Conservation (phyloP, 2,329 filamentous ascomycete species). For the Polychaeton citri region DNA sequence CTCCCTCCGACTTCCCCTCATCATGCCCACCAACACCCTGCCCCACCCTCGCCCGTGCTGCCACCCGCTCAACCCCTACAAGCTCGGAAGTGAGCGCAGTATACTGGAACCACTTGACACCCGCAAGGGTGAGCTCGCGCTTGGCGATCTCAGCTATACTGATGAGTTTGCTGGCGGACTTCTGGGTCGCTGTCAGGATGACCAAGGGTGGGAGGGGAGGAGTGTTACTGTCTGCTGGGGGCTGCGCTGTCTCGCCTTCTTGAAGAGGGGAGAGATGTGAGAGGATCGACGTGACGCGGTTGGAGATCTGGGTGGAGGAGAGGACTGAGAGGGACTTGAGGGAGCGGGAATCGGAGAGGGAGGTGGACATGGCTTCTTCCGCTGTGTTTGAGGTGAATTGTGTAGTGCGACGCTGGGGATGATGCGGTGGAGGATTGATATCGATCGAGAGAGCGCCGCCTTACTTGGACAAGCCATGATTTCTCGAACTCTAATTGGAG, state of each 20-base stretch:
- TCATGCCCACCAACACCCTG: conserved; percentile 2
- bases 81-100: conserved; percentile 13
- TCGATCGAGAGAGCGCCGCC: too few relatives aligned
- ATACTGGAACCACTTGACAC: conserved; percentile 32
- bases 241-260: not conserved
- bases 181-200: conserved; percentile 25
- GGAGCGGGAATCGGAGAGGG: conserved; percentile 8
- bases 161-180: conserved; percentile 48
- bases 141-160: conserved; percentile 51
- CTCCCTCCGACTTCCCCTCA: conserved; percentile 10
- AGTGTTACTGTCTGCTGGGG: conserved; percentile 1
- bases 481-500: too few relatives aligned
- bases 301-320: conserved; percentile 18
- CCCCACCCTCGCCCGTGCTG: conserved; percentile 1
- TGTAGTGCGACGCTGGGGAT: too few relatives aligned
- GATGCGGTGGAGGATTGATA: too few relatives aligned
- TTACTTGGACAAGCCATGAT: too few relatives aligned
- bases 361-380: not conserved
- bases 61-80: conserved; percentile 11
- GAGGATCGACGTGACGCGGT: conserved; percentile 14
- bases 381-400: not conserved
- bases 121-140: conserved; percentile 27
- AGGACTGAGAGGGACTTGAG: conserved; percentile 11
- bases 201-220: conserved; percentile 25
- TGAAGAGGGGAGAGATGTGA: conserved; percentile 7